Conservation (phyloP, 306 rosid genomes). For the Citrullus mucosospermus region DNA sequence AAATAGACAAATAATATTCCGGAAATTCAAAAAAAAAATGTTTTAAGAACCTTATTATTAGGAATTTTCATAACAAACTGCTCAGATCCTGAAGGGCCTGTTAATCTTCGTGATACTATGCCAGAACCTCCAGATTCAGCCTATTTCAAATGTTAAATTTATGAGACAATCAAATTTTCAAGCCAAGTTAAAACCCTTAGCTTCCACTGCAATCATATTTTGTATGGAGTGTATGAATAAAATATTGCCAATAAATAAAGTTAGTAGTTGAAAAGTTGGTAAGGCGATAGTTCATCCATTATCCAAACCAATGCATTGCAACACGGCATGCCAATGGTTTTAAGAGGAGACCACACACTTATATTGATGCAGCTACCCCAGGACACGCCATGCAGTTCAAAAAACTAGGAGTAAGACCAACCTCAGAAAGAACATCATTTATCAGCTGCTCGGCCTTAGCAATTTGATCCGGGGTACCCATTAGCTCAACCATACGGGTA, state of each 20-base stretch:
- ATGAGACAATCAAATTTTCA: not conserved
- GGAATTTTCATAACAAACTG: constrained; percentile 68
- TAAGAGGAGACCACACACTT: not conserved
- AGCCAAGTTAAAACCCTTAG: not conserved
- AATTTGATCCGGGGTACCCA: constrained; percentile 80
- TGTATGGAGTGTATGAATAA: not conserved
- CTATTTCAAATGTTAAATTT: constrained; percentile 22
- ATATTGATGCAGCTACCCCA: not conserved
- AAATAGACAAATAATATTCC: not conserved
- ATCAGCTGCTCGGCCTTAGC: constrained; percentile 77
- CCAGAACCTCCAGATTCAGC: constrained; percentile 97
- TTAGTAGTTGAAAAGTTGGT: not conserved
- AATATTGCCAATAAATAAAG: not conserved
- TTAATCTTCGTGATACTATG: constrained; percentile 38
- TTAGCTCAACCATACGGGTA: constrained; percentile 65
- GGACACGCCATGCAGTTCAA: not conserved
- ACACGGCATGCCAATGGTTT: not conserved
- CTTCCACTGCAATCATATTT: not conserved
- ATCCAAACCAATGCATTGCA: not conserved
- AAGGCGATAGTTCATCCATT: not conserved
- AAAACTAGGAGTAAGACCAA: constrained; percentile 2
- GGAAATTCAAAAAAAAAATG: not conserved
- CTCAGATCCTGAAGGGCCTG: constrained; percentile 71
- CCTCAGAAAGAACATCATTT: constrained; percentile 86
- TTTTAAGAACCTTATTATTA: constrained; percentile 65